Percentiles rank a stretch among this genome's conserved stretches.
Evolutionary conservation across 345 rosid genomes (phyloP).

Genomic region (Abelmoschus esculentus): DNA sequence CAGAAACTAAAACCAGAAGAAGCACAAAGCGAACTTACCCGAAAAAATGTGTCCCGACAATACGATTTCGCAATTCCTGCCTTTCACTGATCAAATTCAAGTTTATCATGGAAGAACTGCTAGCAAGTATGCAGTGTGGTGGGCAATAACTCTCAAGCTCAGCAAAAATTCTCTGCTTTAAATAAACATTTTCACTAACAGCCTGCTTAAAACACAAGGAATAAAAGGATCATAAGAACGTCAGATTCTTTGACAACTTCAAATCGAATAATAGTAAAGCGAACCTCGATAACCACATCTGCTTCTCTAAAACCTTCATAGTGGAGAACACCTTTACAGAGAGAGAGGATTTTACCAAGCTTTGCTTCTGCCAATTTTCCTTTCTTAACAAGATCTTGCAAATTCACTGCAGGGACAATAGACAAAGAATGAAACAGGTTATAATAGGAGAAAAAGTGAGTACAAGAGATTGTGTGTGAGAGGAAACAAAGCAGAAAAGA

Average conservation of each 20-base stretch:
- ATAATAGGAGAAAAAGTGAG: not conserved
- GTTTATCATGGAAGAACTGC: constrained; percentile 4
- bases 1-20: not conserved
- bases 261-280: not conserved
- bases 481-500: not conserved
- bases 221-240: not conserved
- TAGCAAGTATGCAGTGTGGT: constrained; percentile 6
- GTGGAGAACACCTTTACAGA: not conserved
- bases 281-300: constrained; percentile 4
- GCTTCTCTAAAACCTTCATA: constrained; percentile 1
- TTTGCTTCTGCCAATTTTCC: not conserved
- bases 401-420: not conserved
- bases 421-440: not conserved
- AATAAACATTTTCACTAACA: not conserved
- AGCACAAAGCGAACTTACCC: not conserved
- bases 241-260: not conserved
- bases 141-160: not conserved
- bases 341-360: not conserved
- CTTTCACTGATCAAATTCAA: not conserved
- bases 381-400: not conserved
- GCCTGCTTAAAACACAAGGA: constrained; percentile 11
- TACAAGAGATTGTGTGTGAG: not conserved
- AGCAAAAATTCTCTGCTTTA: not conserved
- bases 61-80: not conserved
- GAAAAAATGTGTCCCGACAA: constrained; percentile 6